These are phyloP conservation scores for Triglochin maritima DNA, from an alignment of 106 monocot species.

Conservation along the genomic window DNA sequence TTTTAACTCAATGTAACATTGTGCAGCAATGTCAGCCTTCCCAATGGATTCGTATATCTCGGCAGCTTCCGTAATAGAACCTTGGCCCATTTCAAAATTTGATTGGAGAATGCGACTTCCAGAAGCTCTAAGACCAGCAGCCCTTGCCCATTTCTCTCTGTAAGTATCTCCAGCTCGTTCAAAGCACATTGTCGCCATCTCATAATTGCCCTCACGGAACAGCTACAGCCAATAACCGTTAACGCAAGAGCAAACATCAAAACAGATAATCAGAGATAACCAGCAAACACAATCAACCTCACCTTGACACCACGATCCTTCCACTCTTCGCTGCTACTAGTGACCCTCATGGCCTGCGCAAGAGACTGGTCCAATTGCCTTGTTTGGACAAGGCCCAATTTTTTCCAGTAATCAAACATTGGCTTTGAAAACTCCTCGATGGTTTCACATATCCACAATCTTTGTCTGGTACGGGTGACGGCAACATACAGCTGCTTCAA, in stretches of 20 bases:
- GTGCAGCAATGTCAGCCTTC: slow-evolving; percentile 33
- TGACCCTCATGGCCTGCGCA: slow-evolving; percentile 22
- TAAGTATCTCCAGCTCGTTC: slow-evolving; percentile 38
- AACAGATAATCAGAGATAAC: not conserved
- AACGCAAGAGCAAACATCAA: not conserved
- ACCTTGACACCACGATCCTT: slow-evolving; percentile 46
- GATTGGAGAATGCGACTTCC: slow-evolving; percentile 24
- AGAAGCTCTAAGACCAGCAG: slow-evolving; percentile 38
- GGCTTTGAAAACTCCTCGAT: slow-evolving; percentile 31
- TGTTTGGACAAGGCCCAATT: slow-evolving; percentile 36
- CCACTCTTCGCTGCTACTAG: slow-evolving; percentile 49
- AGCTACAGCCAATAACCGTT: slow-evolving; percentile 13
- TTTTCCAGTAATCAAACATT: slow-evolving; percentile 71
- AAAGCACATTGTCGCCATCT: slow-evolving; percentile 65
- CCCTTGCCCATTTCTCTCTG: slow-evolving; percentile 42
- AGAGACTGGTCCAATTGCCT: slow-evolving; percentile 28
- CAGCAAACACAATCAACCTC: not conserved
- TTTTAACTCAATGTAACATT: slow-evolving; percentile 38
- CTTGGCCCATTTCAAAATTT: no score
- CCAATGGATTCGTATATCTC: slow-evolving; percentile 50
- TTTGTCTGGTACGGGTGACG: slow-evolving; percentile 54
- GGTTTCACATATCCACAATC: slow-evolving; percentile 66
- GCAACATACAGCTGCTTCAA: slow-evolving; percentile 78
- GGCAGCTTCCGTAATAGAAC: slow-evolving; percentile 37
- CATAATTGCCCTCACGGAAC: slow-evolving; percentile 40